These are phyloP conservation scores for Penicillium polonicum DNA, from an alignment of 2,329 filamentous ascomycete species.

Conservation along the genomic window DNA sequence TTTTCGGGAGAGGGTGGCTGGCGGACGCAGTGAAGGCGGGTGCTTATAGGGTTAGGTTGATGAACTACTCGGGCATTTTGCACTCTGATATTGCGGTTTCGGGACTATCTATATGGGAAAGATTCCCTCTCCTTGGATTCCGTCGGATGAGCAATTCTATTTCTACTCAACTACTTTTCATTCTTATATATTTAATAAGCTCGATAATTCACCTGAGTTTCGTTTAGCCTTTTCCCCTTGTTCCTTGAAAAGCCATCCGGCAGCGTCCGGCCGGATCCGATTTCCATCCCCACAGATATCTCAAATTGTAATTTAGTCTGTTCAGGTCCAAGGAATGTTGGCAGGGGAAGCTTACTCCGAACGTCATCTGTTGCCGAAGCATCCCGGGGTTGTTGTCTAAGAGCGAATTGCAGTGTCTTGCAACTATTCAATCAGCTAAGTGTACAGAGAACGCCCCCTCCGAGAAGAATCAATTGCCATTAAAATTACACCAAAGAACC, in stretches of 20 bases:
- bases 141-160: background rate
- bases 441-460: background rate
- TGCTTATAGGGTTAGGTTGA: background rate
- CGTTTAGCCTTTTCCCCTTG: background rate
- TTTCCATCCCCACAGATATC: background rate
- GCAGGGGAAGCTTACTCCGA: background rate
- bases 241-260: background rate
- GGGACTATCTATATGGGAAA: background rate
- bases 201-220: background rate
- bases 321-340: background rate
- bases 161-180: background rate
- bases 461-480: background rate
- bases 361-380: conserved; percentile 6
- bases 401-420: background rate
- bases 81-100: background rate
- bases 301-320: background rate
- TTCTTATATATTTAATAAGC: background rate
- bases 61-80: background rate
- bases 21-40: background rate
- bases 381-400: background rate
- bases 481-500: background rate
- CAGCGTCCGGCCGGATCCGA: background rate
- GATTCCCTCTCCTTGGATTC: background rate
- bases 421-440: background rate
- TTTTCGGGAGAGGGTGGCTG: conserved; percentile 9